Evolutionary conservation across 768 basidiomycete species (phyloP), one percentile per base, ranked within the genome.

Genomic region (Mycena latifolia): DNA sequence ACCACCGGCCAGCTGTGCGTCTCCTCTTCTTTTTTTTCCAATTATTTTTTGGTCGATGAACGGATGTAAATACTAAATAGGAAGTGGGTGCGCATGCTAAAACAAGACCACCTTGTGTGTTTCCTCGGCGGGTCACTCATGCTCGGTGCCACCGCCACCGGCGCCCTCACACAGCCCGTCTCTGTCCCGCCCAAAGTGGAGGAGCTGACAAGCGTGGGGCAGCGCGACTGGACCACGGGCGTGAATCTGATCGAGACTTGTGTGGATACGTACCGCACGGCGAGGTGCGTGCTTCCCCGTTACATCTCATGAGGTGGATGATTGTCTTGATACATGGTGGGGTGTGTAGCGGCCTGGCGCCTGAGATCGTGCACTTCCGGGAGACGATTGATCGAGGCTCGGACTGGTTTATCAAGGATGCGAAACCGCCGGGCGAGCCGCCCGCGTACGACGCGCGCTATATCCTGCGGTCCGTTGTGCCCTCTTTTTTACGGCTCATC

Each of bases 71-170:
- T 20, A n/a, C n/a, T 55, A 15, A n/a, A 56, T 69, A 93, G 92
- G 27, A 78, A 80, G 37, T 96, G 94, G 94, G 84, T 86, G 12
- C 81, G 92, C 25, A 81, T 83, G 9, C 93, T 92, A 20, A 97
- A 98, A 75, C 96, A 99, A 80, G 96, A 99, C 75, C 96, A 98
- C 75, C 87, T 99, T 28, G 95, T 93, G 4, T 98, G 96, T 78
- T 99, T 98, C 87, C 81, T 99, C 41, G 95, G 91, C 33, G 96
- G 95, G 2, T 93, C 93, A 1, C 86, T 99, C 65, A 90, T 99
- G 85, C 87, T 99, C 6, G 95, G 96, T 18, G 93, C 94, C 9
- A 93, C 92, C 2, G 86, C 82, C 7, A 80, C 88, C 5, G 90
- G 90, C 14, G 84, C 89, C 0, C 67, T 82, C 33, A 75, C 75